Base-by-base conservation (phyloP, 208 protist species). In the Wallacemonas sp. region DNA sequence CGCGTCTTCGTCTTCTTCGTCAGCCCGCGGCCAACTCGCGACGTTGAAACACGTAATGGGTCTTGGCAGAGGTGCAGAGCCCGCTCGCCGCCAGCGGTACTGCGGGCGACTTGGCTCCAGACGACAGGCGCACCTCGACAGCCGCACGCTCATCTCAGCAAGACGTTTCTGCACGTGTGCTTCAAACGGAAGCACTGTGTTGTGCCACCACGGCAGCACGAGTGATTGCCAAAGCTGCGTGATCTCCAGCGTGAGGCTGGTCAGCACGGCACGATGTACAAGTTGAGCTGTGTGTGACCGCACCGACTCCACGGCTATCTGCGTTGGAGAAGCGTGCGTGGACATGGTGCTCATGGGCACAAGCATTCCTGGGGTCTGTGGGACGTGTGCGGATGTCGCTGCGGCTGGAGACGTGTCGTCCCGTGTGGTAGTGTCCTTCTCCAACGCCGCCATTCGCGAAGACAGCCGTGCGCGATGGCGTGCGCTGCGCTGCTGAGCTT, bases 141-240 rank as follows among this genome's bases (percentile, higher is more conserved):
- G 53, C 8, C 70, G 66, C 26, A 26, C 14, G 14, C 68, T 26
- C 22, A 77, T 17, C 1, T 0, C 9, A 0, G n/a, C 14, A 0
- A 81, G 61, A 28, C 41, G 68, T 1, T 6, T 1, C 41, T 56
- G 2, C 14, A 78, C 39, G 0, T 34, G 27, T 17, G 27, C 5
- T 9, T 47, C 65, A 21, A 82, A 82, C 14, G 36, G 59, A 3
- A 38, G 0, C 19, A 78, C 76, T 2, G 62, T 68, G 3, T 6
- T 15, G 2, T 68, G 34, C 39, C 77, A 77, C 76, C 76, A 82
- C 62, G 76, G 76, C 15, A 70, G 38, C 27, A 62, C 71, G 14
- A 72, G 49, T 28, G 61, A 36, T 2, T 3, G 21, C 76, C 76
- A 82, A 15, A 59, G 39, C 53, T 73, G 49, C 2, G 76, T 72